These are phyloP conservation scores for Blastomyces gilchristii DNA, from an alignment of 2,329 filamentous ascomycete species.

Conservation along the genomic window DNA sequence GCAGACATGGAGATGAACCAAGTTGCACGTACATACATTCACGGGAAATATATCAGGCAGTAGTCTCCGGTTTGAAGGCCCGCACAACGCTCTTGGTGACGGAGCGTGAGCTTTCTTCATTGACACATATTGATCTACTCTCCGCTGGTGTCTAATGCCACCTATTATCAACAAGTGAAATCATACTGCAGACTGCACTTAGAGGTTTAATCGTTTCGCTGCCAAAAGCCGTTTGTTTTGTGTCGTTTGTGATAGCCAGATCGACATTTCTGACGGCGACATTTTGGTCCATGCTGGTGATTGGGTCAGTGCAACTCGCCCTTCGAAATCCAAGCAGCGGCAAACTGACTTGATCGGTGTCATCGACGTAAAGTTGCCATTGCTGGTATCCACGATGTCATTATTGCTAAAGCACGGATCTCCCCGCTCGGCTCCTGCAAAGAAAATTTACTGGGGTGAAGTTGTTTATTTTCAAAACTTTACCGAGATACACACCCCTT, in stretches of 20 bases:
- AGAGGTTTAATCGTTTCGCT: neutral
- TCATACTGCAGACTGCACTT: neutral
- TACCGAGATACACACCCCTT: neutral
- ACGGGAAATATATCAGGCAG: neutral
- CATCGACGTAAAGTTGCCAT: slow-evolving; percentile 69
- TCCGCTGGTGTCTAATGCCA: too few species aligned
- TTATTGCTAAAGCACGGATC: slow-evolving; percentile 56
- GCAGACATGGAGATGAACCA: neutral
- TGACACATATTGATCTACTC: neutral
- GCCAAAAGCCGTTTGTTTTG: neutral
- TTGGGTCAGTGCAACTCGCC: slow-evolving; percentile 51
- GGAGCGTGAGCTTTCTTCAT: neutral
- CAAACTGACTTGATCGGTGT: slow-evolving; percentile 66
- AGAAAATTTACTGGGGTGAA: slow-evolving; percentile 22
- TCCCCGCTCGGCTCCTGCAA: slow-evolving; percentile 40
- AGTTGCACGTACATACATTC: neutral
- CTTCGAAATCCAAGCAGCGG: slow-evolving; percentile 58
- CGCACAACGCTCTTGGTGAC: too few species aligned
- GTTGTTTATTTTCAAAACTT: too few species aligned
- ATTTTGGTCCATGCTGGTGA: slow-evolving; percentile 35
- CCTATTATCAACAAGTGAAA: neutral
- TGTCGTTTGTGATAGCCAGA: neutral
- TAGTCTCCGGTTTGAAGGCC: neutral
- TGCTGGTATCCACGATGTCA: slow-evolving; percentile 75
- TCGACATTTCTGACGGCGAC: slow-evolving; percentile 25